Conservation (phyloP, 768 basidiomycete genomes). For the Suillus weaverae region DNA sequence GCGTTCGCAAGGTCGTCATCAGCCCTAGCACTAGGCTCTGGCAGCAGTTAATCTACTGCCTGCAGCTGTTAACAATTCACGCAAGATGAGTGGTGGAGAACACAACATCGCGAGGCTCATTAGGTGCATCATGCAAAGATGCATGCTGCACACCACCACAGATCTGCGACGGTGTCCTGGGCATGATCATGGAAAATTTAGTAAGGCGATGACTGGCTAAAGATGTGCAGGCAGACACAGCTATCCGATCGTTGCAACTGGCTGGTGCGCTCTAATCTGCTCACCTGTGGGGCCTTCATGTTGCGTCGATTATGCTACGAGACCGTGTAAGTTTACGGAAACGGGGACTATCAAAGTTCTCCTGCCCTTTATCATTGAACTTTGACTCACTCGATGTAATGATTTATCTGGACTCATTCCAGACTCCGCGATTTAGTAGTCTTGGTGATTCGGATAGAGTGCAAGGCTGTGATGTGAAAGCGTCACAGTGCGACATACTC, state of each 20-base stretch:
- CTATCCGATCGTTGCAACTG: constrained; percentile 2
- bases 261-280: neutral
- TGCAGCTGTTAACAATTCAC: neutral
- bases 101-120: neutral
- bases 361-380: constrained; percentile 3
- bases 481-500: neutral
- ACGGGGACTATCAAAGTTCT: constrained; percentile 1
- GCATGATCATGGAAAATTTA: constrained; percentile 1
- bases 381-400: neutral
- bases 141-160: neutral
- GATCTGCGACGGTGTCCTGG: neutral
- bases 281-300: neutral
- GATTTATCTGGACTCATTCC: neutral
- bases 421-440: neutral
- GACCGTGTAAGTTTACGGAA: neutral
- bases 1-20: neutral
- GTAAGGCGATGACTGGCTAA: neutral
- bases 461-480: neutral
- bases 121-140: constrained; percentile 5
- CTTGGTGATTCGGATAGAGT: neutral
- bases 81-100: constrained; percentile 1
- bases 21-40: constrained; percentile 3
- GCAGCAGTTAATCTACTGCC: neutral
- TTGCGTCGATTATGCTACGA: constrained; percentile 2
- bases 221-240: constrained; percentile 2